Evolutionary conservation across 2,329 filamentous ascomycete species (phyloP).

Genomic region (Trichophyton benhamiae): DNA sequence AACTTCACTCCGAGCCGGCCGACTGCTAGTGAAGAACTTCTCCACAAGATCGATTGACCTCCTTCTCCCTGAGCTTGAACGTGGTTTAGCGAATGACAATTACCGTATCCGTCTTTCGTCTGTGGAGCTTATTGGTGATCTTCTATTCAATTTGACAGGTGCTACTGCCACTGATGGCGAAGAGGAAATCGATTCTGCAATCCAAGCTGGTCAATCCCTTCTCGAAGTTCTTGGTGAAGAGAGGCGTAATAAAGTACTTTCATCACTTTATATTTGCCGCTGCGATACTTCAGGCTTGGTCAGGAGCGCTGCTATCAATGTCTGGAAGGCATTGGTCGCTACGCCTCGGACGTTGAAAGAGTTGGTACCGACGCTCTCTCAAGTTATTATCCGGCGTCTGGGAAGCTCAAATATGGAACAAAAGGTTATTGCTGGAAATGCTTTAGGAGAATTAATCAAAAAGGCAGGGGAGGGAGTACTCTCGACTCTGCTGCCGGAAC

Average conservation of each 20-base stretch:
- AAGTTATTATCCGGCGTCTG: constrained; percentile 84
- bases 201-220: constrained; percentile 83
- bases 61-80: constrained; percentile 83
- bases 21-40: constrained; percentile 96
- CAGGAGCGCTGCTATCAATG: constrained; percentile 73
- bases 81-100: constrained; percentile 91
- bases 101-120: constrained; percentile 97
- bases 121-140: constrained; percentile 89
- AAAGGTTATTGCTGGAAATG: constrained; percentile 96
- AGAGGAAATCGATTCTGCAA: constrained; percentile 60
- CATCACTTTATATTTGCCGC: constrained; percentile 93
- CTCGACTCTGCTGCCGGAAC: constrained; percentile 71
- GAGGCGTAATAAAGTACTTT: constrained; percentile 91
- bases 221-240: constrained; percentile 90
- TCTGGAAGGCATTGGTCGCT: constrained; percentile 95
- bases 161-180: constrained; percentile 72
- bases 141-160: constrained; percentile 94
- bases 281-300: constrained; percentile 92
- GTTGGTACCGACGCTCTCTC: constrained; percentile 83
- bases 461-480: constrained; percentile 93
- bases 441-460: constrained; percentile 87
- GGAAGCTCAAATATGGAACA: constrained; percentile 97
- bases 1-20: constrained; percentile 85
- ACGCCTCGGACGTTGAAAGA: constrained; percentile 89
- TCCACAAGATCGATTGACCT: constrained; percentile 89